A percentile compares a stretch with the other conserved stretches of the same genome.
Conservation (phyloP, 371 early-diverging fungal genomes). For the Circinella minor region DNA sequence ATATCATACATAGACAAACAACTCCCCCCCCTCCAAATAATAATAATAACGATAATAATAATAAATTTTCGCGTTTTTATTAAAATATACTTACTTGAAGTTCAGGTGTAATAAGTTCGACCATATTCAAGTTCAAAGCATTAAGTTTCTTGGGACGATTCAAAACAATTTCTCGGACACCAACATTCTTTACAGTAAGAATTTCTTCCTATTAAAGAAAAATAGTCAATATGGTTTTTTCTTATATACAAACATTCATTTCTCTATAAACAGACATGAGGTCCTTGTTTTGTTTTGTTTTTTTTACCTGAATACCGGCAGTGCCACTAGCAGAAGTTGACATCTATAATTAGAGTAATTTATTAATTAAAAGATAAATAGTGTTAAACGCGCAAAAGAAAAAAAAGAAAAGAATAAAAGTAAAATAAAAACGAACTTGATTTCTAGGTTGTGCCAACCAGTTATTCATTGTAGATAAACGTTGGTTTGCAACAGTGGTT, state of each 20-base stretch:
- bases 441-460: slow-evolving; percentile 9
- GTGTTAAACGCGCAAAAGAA: too few relatives aligned
- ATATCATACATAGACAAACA: not conserved
- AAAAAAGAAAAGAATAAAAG: not conserved
- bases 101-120: slow-evolving; percentile 81
- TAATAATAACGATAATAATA: too few relatives aligned
- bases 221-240: not conserved
- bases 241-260: not conserved
- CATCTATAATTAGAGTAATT: not conserved
- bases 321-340: not conserved
- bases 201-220: slow-evolving; percentile 46
- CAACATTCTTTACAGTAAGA: slow-evolving; percentile 46
- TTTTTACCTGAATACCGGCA: not conserved
- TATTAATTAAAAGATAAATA: not conserved
- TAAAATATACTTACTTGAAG: slow-evolving; percentile 61
- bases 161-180: slow-evolving; percentile 65
- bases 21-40: too few relatives aligned
- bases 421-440: not conserved
- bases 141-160: slow-evolving; percentile 91
- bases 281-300: not conserved
- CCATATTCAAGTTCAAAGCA: slow-evolving; percentile 89
- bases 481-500: slow-evolving; percentile 1
- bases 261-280: too few relatives aligned
- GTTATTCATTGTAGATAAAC: not conserved
- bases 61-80: not conserved